These are phyloP conservation scores for Phlebiopsis gigantea DNA, from an alignment of 768 basidiomycete genomes.

Conservation along the genomic window DNA sequence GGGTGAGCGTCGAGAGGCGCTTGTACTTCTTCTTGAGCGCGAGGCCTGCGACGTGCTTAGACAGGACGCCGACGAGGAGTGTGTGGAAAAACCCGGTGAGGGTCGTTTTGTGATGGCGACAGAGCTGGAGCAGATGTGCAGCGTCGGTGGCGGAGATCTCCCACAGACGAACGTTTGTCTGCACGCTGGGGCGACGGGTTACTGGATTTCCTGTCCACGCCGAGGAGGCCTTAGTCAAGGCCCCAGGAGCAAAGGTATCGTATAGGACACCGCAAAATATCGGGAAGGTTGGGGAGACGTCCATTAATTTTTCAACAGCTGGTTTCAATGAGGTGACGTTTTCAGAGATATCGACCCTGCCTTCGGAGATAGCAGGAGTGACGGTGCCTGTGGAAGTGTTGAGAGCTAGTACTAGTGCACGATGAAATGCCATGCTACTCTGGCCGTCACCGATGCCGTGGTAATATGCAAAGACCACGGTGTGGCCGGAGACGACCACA, in stretches of 20 bases:
- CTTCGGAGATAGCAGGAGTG: not conserved
- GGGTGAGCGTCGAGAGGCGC: slow-evolving; percentile 16
- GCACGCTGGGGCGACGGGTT: not conserved
- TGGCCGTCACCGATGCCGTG: slow-evolving; percentile 37
- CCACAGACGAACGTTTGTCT: not conserved
- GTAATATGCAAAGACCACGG: slow-evolving; percentile 32
- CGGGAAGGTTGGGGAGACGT: not conserved
- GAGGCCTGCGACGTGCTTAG: not conserved
- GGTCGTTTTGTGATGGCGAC: slow-evolving; percentile 7
- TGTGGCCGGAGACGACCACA: slow-evolving; percentile 27
- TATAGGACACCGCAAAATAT: not conserved
- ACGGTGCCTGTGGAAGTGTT: slow-evolving; percentile 4
- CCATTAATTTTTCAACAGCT: not conserved
- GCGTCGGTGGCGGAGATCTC: not conserved
- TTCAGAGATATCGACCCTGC: not conserved
- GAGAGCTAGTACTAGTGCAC: slow-evolving; percentile 27
- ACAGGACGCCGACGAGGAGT: not conserved
- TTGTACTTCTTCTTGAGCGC: not conserved
- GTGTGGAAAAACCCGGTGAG: not conserved
- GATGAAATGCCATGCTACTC: slow-evolving; percentile 34
- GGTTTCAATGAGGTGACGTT: not conserved
- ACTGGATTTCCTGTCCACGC: slow-evolving; percentile 13
- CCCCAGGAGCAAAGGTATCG: not conserved
- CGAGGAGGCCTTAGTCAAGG: not conserved
- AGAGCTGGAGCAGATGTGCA: not conserved